These are phyloP conservation scores for Chrysosporium keratinophilum DNA, from an alignment of 2,329 filamentous ascomycete species.

Conservation along the genomic window DNA sequence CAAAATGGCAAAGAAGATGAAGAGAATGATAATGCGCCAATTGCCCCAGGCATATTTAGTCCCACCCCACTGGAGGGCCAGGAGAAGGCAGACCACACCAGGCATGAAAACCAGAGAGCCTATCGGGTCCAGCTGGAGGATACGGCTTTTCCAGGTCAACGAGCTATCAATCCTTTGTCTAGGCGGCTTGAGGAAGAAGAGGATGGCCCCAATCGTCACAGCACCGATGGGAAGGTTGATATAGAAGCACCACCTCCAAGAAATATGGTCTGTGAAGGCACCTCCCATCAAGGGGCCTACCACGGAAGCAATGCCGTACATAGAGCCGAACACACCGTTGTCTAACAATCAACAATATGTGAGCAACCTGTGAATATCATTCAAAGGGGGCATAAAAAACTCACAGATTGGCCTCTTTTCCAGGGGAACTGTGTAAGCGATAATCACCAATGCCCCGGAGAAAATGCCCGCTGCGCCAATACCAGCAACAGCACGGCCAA, in stretches of 20 bases:
- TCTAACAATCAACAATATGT: slow-evolving; percentile 25
- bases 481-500: slow-evolving; percentile 36
- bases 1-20: slow-evolving; percentile 43
- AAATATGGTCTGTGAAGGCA: slow-evolving; percentile 34
- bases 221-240: slow-evolving; percentile 30
- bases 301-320: slow-evolving; percentile 18
- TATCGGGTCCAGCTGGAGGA: slow-evolving; percentile 31
- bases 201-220: slow-evolving; percentile 20
- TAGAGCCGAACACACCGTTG: slow-evolving; percentile 15
- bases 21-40: slow-evolving; percentile 39
- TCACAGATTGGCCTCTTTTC: slow-evolving; percentile 16
- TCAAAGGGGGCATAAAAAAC: slow-evolving; percentile 20
- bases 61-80: slow-evolving; percentile 42
- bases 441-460: slow-evolving; percentile 28
- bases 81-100: slow-evolving; percentile 38
- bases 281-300: slow-evolving; percentile 27
- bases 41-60: slow-evolving; percentile 38
- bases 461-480: slow-evolving; percentile 32
- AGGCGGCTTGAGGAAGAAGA: slow-evolving; percentile 26
- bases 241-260: slow-evolving; percentile 39
- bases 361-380: slow-evolving; percentile 32
- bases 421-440: slow-evolving; percentile 15
- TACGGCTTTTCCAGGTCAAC: slow-evolving; percentile 19
- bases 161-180: slow-evolving; percentile 19
- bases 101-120: slow-evolving; percentile 40